Conservation (phyloP, 1,284 basidiomycete genomes). For the Sporisorium graminicola region DNA sequence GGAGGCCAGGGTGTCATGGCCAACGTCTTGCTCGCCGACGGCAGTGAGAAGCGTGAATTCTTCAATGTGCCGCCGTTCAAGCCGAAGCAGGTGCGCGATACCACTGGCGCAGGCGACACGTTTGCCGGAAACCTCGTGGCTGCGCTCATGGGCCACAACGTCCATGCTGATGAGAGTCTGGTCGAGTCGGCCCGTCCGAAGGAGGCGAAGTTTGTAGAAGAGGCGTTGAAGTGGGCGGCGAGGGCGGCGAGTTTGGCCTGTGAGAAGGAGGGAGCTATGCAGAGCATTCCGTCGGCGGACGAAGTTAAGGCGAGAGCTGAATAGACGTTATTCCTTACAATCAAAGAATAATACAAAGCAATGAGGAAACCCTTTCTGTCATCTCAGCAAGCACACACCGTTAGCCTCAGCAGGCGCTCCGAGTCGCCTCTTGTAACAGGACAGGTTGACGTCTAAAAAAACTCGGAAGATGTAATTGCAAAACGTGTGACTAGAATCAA, state of each 20-base stretch:
- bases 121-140: slow-evolving; percentile 66
- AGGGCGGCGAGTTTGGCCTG: slow-evolving; percentile 64
- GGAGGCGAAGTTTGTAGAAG: slow-evolving; percentile 18
- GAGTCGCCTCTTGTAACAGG: too few relatives aligned
- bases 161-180: slow-evolving; percentile 18
- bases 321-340: background rate
- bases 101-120: slow-evolving; percentile 68
- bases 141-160: slow-evolving; percentile 54
- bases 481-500: background rate
- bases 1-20: slow-evolving; percentile 62
- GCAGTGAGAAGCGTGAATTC: slow-evolving; percentile 18
- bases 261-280: slow-evolving; percentile 65
- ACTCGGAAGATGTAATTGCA: slow-evolving; percentile 22
- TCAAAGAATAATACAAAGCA: too few relatives aligned
- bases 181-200: slow-evolving; percentile 17
- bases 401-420: background rate
- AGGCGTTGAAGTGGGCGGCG: slow-evolving; percentile 48
- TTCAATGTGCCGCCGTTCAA: slow-evolving; percentile 51
- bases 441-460: background rate
- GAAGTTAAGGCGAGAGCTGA: slow-evolving; percentile 48
- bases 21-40: slow-evolving; percentile 32
- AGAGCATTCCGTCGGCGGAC: slow-evolving; percentile 58
- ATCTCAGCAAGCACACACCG: too few relatives aligned
- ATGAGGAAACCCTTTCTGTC: too few relatives aligned
- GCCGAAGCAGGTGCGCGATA: slow-evolving; percentile 60